phyloP scores from a whole-genome alignment of 2,329 filamentous ascomycete species.

The Tolypocladium tropicale region DNA sequence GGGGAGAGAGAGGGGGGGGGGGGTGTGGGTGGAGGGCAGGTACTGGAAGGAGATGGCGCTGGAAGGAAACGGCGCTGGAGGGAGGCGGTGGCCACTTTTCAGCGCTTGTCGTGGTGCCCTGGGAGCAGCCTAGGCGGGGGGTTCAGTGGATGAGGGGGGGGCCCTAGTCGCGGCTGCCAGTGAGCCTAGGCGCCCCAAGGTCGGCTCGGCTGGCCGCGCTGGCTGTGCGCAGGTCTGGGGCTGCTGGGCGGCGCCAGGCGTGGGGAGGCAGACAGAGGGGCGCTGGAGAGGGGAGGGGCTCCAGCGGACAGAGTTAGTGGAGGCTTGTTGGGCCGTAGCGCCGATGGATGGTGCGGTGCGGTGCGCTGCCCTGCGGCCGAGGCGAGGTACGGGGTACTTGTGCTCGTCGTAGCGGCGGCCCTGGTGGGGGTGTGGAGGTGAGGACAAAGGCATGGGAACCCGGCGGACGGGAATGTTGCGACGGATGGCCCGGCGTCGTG shows the following conservation, averaged over 20 bases:
- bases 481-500: conserved; percentile 27
- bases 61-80: conserved; percentile 5
- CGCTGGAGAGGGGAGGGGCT: not conserved
- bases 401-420: not conserved
- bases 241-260: not conserved
- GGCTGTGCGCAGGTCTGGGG: not conserved
- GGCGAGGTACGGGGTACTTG: not conserved
- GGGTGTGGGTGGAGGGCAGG: not conserved
- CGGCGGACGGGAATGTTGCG: conserved; percentile 23
- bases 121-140: not conserved
- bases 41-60: conserved; percentile 3
- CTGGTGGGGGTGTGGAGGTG: conserved; percentile 1
- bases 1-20: too few species aligned
- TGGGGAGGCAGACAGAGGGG: not conserved
- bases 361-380: not conserved
- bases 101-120: not conserved
- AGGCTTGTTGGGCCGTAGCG: not conserved
- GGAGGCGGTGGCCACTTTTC: conserved; percentile 2
- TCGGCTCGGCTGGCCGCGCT: not conserved
- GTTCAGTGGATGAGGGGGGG: not conserved
- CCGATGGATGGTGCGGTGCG: not conserved
- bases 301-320: not conserved
- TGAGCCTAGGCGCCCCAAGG: not conserved
- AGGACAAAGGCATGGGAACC: conserved; percentile 8
- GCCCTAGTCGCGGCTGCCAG: not conserved